Evolutionary conservation across 305 asterid species (phyloP).

Genomic region (Fraxinus sp.): DNA sequence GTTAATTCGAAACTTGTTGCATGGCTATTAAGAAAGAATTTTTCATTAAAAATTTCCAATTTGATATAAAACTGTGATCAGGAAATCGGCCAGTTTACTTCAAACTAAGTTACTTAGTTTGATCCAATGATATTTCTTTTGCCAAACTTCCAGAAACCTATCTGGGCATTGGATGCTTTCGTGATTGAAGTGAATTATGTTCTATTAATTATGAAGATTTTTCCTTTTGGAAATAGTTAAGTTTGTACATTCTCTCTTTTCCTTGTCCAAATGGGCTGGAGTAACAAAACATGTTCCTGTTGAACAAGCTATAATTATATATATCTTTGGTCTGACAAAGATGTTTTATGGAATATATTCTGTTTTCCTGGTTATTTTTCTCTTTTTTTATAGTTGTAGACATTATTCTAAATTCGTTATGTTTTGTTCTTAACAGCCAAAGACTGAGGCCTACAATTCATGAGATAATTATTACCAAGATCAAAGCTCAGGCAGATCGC

Average conservation of each 20-base stretch:
- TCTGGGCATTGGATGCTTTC: constrained; percentile 3
- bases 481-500: constrained; percentile 79
- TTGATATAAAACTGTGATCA: background rate
- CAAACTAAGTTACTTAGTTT: background rate
- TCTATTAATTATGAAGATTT: background rate
- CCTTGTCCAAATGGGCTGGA: constrained; percentile 17
- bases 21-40: background rate
- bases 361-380: constrained; percentile 6
- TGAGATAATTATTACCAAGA: constrained; percentile 77
- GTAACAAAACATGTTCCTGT: background rate
- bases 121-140: constrained; percentile 2
- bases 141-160: background rate
- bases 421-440: constrained; percentile 56
- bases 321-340: background rate
- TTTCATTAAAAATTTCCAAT: background rate
- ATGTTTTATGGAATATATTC: background rate
- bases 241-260: constrained; percentile 15
- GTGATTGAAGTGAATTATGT: constrained; percentile 4
- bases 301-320: background rate
- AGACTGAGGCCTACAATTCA: constrained; percentile 91
- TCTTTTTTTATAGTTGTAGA: constrained; percentile 7
- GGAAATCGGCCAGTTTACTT: background rate
- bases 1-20: background rate
- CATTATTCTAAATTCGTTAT: constrained; percentile 22
- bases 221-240: constrained; percentile 15